These are phyloP conservation scores for Astragalus membranaceus DNA, from an alignment of 306 rosid species.

Conservation along the genomic window DNA sequence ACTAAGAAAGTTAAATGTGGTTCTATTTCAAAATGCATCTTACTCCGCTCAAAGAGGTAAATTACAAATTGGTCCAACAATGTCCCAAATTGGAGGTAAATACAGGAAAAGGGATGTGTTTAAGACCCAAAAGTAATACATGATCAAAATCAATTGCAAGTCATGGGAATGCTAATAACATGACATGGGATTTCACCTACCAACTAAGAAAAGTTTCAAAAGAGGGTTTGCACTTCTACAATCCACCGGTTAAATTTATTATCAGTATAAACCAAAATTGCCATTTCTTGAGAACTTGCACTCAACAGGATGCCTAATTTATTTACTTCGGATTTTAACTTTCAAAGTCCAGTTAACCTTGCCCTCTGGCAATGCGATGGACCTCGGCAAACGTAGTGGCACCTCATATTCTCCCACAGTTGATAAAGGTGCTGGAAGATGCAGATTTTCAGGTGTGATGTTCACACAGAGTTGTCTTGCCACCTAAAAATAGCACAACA, in stretches of 20 bases:
- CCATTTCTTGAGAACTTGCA: background rate
- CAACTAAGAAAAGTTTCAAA: background rate
- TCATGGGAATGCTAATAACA: background rate
- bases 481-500: slow-evolving; percentile 43
- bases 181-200: background rate
- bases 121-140: background rate
- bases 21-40: background rate
- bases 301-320: background rate
- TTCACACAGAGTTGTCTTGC: slow-evolving; percentile 70
- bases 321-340: slow-evolving; percentile 66
- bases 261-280: slow-evolving; percentile 13
- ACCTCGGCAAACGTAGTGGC: slow-evolving; percentile 75
- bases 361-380: slow-evolving; percentile 78
- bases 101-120: background rate
- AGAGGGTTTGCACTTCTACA: background rate
- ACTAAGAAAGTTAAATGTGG: background rate
- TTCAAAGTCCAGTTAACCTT: slow-evolving; percentile 65
- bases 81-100: background rate
- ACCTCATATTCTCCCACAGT: slow-evolving; percentile 75
- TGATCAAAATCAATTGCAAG: background rate
- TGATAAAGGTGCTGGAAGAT: slow-evolving; percentile 50
- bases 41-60: background rate
- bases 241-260: background rate
- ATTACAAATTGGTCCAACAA: background rate
- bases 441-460: slow-evolving; percentile 36